These are phyloP conservation scores for Solanum virginianum DNA, from an alignment of 257 asterid genomes.

Conservation along the genomic window DNA sequence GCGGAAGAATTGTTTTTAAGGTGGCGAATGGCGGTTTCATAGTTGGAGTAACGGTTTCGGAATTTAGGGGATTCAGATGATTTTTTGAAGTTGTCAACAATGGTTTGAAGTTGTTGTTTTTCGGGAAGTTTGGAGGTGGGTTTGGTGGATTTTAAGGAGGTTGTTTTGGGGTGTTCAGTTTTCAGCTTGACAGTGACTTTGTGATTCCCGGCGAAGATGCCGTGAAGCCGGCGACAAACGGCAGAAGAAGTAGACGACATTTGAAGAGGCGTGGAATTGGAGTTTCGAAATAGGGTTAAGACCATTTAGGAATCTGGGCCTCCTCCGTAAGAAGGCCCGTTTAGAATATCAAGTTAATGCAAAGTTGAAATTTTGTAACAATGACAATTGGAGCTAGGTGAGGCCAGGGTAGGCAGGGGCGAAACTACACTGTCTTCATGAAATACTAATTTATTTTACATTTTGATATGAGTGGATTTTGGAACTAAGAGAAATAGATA, in stretches of 20 bases:
- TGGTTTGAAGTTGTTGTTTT: background rate
- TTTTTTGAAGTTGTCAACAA: constrained; percentile 18
- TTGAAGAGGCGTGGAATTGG: background rate
- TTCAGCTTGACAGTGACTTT: background rate
- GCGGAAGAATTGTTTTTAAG: constrained; percentile 8
- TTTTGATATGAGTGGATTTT: too few species aligned
- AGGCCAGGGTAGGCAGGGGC: too few species aligned
- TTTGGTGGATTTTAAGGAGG: background rate
- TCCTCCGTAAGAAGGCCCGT: background rate
- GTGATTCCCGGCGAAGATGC: background rate
- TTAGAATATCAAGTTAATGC: background rate
- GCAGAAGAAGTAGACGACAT: constrained; percentile 5
- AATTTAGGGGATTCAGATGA: constrained; percentile 4
- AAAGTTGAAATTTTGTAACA: too few species aligned
- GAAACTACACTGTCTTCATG: too few species aligned
- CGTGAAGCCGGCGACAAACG: background rate
- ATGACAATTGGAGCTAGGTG: too few species aligned
- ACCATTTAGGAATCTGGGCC: background rate
- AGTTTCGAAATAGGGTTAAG: background rate
- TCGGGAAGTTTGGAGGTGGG: background rate
- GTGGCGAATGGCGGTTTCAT: constrained; percentile 10
- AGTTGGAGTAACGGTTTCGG: constrained; percentile 1
- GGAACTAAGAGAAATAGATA: too few species aligned
- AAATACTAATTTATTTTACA: too few species aligned
- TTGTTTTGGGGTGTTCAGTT: background rate